Conservation (phyloP, 1,284 basidiomycete genomes). For the Neolentinus lepideus region DNA sequence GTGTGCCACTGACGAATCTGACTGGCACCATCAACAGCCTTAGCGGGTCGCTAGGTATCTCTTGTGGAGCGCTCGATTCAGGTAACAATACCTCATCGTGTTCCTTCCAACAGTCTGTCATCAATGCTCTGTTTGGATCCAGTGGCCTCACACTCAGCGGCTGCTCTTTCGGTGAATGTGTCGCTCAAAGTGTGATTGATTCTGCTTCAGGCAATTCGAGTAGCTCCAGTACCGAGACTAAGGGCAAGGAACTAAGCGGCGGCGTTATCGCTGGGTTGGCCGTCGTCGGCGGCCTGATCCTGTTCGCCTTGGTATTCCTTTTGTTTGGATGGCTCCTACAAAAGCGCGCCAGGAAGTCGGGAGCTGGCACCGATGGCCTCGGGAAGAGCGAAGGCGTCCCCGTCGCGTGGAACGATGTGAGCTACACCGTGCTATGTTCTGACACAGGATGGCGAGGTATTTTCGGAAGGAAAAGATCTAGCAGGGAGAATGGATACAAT, state of each 20-base stretch:
- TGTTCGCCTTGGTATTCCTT: conserved; percentile 49
- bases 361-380: conserved; percentile 24
- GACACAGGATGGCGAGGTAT: not conserved
- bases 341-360: conserved; percentile 43
- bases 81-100: conserved; percentile 51
- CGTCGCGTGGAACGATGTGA: conserved; percentile 65
- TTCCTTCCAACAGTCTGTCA: conserved; percentile 64
- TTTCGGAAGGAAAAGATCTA: conserved; percentile 6
- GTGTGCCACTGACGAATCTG: conserved; percentile 36
- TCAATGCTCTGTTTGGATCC: conserved; percentile 66
- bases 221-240: conserved; percentile 14
- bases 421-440: conserved; percentile 45
- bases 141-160: conserved; percentile 61
- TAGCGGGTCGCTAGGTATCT: conserved; percentile 52
- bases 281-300: conserved; percentile 66
- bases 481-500: conserved; percentile 12
- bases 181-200: conserved; percentile 73
- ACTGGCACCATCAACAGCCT: conserved; percentile 55
- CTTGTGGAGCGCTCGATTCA: conserved; percentile 45
- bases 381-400: conserved; percentile 44
- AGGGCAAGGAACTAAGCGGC: conserved; percentile 44
- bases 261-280: conserved; percentile 87
- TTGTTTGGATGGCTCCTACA: conserved; percentile 56
- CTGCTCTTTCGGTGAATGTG: conserved; percentile 84
- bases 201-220: conserved; percentile 26